These are phyloP conservation scores for Tricholoma matsutake DNA, from an alignment of 768 basidiomycete species.

Conservation along the genomic window DNA sequence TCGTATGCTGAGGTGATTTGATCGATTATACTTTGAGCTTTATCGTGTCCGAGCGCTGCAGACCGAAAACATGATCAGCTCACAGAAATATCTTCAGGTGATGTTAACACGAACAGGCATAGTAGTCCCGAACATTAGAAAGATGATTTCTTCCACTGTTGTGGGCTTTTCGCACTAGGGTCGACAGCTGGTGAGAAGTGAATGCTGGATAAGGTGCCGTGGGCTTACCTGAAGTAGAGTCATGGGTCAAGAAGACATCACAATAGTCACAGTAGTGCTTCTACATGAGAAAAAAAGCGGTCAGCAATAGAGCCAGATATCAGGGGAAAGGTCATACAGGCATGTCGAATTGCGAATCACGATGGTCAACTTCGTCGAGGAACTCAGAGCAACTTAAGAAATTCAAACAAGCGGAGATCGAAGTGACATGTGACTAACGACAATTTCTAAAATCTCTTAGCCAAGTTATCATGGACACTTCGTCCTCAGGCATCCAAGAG, in stretches of 20 bases:
- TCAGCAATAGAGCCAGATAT: background rate
- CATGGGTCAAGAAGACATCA: constrained; percentile 92
- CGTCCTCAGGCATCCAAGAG: constrained; percentile 81
- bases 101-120: constrained; percentile 64
- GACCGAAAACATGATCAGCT: constrained; percentile 11
- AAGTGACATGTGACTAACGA: constrained; percentile 24
- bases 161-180: constrained; percentile 91
- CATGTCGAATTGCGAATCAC: constrained; percentile 42
- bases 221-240: constrained; percentile 80
- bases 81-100: background rate
- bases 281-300: constrained; percentile 32
- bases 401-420: constrained; percentile 23
- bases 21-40: constrained; percentile 97
- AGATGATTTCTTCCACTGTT: constrained; percentile 98
- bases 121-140: constrained; percentile 95
- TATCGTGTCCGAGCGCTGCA: constrained; percentile 87
- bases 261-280: constrained; percentile 96
- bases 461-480: constrained; percentile 57
- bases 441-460: background rate
- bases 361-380: constrained; percentile 14
- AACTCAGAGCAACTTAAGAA: no score
- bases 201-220: background rate
- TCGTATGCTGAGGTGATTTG: constrained; percentile 96
- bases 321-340: constrained; percentile 47
- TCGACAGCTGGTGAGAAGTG: constrained; percentile 12